Conservation (phyloP, 1,139 yeast species). For the Pichia cactophila region DNA sequence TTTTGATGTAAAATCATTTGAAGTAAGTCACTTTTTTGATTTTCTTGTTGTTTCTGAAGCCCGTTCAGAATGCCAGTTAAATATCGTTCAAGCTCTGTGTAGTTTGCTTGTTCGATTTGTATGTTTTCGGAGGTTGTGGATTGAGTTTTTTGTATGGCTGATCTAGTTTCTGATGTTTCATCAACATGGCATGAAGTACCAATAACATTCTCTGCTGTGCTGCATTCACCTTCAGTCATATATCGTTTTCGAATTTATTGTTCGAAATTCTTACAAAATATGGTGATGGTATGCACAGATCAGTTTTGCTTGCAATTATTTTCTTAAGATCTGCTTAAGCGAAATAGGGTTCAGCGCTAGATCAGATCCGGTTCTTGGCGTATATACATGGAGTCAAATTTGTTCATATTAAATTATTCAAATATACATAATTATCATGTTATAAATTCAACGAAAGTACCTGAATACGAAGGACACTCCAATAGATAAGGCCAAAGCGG, state of each 20-base stretch:
- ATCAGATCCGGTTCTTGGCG: too few relatives aligned
- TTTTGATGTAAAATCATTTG: conserved; percentile 12
- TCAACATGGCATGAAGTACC: background rate
- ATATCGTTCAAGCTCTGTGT: conserved; percentile 10
- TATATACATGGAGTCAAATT: too few relatives aligned
- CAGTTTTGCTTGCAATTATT: background rate
- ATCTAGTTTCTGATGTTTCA: background rate
- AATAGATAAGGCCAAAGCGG: conserved; percentile 63
- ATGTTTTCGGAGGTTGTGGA: background rate
- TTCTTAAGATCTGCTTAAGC: background rate
- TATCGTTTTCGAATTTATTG: background rate
- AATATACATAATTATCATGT: background rate
- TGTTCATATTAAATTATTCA: too few relatives aligned
- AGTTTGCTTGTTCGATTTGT: background rate
- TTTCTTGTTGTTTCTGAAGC: conserved; percentile 14
- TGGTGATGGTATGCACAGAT: too few relatives aligned
- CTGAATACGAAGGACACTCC: conserved; percentile 63
- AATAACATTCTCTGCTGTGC: background rate
- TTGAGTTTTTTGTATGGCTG: background rate
- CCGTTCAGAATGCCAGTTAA: conserved; percentile 8
- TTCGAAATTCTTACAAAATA: too few relatives aligned
- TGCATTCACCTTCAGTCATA: background rate
- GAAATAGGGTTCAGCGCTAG: too few relatives aligned
- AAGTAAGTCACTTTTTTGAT: conserved; percentile 12
- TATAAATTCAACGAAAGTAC: conserved; percentile 14